phyloP scores from a whole-genome alignment of 805 yeast species.

The Nakazawaea ambrosiae region DNA sequence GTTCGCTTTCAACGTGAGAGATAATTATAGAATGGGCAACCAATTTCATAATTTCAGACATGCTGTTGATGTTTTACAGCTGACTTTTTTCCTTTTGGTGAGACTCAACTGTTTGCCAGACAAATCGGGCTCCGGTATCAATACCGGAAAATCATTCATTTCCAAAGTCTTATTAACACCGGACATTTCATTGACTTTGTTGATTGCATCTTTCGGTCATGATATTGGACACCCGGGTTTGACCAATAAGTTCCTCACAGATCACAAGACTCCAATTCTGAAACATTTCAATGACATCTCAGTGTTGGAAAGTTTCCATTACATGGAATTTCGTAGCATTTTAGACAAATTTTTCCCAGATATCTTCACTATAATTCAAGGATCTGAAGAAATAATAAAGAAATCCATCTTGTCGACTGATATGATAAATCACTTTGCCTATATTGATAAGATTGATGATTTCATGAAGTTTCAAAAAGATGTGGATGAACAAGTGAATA shows the following conservation, averaged over 20 bases:
- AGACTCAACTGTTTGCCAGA: slow-evolving; percentile 31
- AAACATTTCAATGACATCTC: slow-evolving; percentile 54
- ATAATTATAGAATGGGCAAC: slow-evolving; percentile 76
- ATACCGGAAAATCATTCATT: slow-evolving; percentile 14
- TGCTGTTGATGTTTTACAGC: slow-evolving; percentile 93
- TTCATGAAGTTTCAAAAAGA: slow-evolving; percentile 14
- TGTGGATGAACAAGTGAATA: slow-evolving; percentile 2
- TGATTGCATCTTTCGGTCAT: slow-evolving; percentile 50
- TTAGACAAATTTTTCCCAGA: slow-evolving; percentile 47
- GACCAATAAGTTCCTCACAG: slow-evolving; percentile 66
- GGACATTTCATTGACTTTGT: background rate
- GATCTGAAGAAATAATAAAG: slow-evolving; percentile 11
- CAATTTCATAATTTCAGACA: slow-evolving; percentile 95
- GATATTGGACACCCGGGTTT: slow-evolving; percentile 97
- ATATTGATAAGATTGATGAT: slow-evolving; percentile 46
- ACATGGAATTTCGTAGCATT: slow-evolving; percentile 50
- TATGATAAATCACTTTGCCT: slow-evolving; percentile 82
- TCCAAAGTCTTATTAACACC: slow-evolving; percentile 12
- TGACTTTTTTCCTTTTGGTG: slow-evolving; percentile 61
- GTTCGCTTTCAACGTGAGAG: slow-evolving; percentile 62
- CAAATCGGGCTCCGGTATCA: background rate
- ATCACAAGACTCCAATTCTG: slow-evolving; percentile 57
- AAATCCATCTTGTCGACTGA: slow-evolving; percentile 70
- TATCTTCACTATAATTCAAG: slow-evolving; percentile 13
- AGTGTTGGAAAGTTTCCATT: slow-evolving; percentile 79